Evolutionary conservation across 805 yeast species (phyloP).

Genomic region (Diddensiella transvaalensis): DNA sequence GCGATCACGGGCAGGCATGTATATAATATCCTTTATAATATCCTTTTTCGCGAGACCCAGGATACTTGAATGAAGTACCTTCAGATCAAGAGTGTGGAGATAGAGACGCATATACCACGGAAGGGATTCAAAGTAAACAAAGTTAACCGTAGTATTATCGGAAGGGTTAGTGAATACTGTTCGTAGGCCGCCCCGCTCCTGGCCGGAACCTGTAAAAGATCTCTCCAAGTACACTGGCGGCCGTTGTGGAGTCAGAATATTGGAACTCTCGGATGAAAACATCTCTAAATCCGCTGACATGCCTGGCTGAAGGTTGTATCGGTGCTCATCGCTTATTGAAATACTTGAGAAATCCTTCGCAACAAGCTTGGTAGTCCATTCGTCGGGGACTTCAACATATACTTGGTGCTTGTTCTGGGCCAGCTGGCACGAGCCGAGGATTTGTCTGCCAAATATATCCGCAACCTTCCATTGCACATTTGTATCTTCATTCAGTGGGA

Average conservation of each 20-base stretch:
- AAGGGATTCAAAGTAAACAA: slow-evolving; percentile 71
- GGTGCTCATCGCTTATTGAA: not conserved
- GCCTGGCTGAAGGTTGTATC: slow-evolving; percentile 5
- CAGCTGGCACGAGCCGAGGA: slow-evolving; percentile 62
- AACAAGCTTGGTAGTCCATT: slow-evolving; percentile 11
- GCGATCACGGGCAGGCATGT: slow-evolving; percentile 77
- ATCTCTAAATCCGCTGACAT: slow-evolving; percentile 36
- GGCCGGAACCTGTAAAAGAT: slow-evolving; percentile 87
- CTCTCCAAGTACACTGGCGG: slow-evolving; percentile 77
- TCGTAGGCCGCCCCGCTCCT: slow-evolving; percentile 86
- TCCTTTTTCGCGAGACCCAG: slow-evolving; percentile 24
- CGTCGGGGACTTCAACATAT: slow-evolving; percentile 14
- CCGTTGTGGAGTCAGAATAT: slow-evolving; percentile 36
- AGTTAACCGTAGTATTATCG: slow-evolving; percentile 39
- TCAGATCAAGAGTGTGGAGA: slow-evolving; percentile 58
- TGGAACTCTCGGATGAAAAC: slow-evolving; percentile 44
- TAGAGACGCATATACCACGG: slow-evolving; percentile 94
- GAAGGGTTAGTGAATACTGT: slow-evolving; percentile 71
- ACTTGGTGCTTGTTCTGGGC: slow-evolving; percentile 40
- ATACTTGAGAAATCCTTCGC: not conserved
- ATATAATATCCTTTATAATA: slow-evolving; percentile 51
- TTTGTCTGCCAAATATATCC: slow-evolving; percentile 61
- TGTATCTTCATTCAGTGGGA: slow-evolving; percentile 60
- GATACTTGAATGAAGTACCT: slow-evolving; percentile 24
- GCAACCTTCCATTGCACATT: slow-evolving; percentile 50